These are phyloP conservation scores for Talaromyces thailandensis DNA, from an alignment of 495 filamentous ascomycete species.

Conservation along the genomic window DNA sequence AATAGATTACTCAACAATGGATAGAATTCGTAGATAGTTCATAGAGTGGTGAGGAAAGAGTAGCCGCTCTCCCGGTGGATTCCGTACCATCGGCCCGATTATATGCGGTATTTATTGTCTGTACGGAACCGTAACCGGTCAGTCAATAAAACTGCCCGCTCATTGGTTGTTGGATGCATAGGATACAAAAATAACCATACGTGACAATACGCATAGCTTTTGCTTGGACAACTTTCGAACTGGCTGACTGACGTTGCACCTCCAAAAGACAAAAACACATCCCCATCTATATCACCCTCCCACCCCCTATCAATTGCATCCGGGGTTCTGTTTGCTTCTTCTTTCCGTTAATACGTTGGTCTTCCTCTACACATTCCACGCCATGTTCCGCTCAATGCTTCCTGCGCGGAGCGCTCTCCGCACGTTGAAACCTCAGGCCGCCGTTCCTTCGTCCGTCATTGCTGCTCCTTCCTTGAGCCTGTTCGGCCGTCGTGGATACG, in stretches of 20 bases:
- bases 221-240: slow-evolving; percentile 1
- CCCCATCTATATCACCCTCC: background rate
- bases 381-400: slow-evolving; percentile 69
- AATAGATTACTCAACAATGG: background rate
- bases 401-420: slow-evolving; percentile 58
- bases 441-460: slow-evolving; percentile 46
- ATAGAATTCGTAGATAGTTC: background rate
- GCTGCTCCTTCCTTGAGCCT: slow-evolving; percentile 43
- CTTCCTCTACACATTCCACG: slow-evolving; percentile 17
- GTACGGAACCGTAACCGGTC: background rate
- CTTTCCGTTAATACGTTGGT: slow-evolving; percentile 11
- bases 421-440: slow-evolving; percentile 27
- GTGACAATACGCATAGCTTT: slow-evolving; percentile 7
- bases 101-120: background rate
- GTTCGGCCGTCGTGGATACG: slow-evolving; percentile 60
- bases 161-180: background rate
- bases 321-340: slow-evolving; percentile 15
- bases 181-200: slow-evolving; percentile 1
- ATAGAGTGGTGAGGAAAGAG: background rate
- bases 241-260: background rate
- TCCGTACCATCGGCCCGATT: slow-evolving; percentile 7
- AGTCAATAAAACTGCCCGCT: background rate
- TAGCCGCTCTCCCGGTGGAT: slow-evolving; percentile 3
- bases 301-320: slow-evolving; percentile 8
- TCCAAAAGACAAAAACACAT: background rate